phyloP scores from a whole-genome alignment of 192 early-diverging fungal species.

The Coemansia sp. region DNA sequence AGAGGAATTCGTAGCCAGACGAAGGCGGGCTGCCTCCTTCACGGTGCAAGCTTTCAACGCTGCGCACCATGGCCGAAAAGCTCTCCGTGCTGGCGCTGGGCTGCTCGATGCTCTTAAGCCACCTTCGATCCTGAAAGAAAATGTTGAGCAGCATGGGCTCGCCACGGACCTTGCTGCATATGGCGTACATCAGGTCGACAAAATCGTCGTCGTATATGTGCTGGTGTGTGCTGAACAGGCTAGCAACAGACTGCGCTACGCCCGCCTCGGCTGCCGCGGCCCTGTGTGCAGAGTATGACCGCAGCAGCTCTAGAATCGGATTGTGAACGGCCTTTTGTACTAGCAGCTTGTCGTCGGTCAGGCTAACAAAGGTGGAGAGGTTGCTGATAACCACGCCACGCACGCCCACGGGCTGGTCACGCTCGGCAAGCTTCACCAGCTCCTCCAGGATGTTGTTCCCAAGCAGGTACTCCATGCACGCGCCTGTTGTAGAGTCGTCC shows the following conservation, averaged over 20 bases:
- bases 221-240: slow-evolving; percentile 19
- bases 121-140: slow-evolving; percentile 50
- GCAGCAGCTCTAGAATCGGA: slow-evolving; percentile 74
- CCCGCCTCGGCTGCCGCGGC: slow-evolving; percentile 1
- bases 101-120: slow-evolving; percentile 46
- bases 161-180: slow-evolving; percentile 54
- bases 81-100: slow-evolving; percentile 30
- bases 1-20: slow-evolving; percentile 69
- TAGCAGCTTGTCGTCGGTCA: slow-evolving; percentile 85
- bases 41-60: slow-evolving; percentile 45
- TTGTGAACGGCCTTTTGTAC: slow-evolving; percentile 89
- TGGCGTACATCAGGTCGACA: slow-evolving; percentile 45
- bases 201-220: slow-evolving; percentile 36
- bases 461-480: slow-evolving; percentile 88
- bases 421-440: slow-evolving; percentile 74
- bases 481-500: slow-evolving; percentile 73
- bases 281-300: slow-evolving; percentile 55
- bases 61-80: slow-evolving; percentile 51
- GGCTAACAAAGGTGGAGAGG: slow-evolving; percentile 74
- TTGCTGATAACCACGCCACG: slow-evolving; percentile 77
- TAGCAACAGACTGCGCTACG: slow-evolving; percentile 17
- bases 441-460: slow-evolving; percentile 77
- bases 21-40: slow-evolving; percentile 10
- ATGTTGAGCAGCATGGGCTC: slow-evolving; percentile 52
- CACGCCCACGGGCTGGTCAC: slow-evolving; percentile 76